Evolutionary conservation across 306 rosid species (phyloP), one percentile per base, ranked within the genome.

Genomic region (Dicorynia guianensis): DNA sequence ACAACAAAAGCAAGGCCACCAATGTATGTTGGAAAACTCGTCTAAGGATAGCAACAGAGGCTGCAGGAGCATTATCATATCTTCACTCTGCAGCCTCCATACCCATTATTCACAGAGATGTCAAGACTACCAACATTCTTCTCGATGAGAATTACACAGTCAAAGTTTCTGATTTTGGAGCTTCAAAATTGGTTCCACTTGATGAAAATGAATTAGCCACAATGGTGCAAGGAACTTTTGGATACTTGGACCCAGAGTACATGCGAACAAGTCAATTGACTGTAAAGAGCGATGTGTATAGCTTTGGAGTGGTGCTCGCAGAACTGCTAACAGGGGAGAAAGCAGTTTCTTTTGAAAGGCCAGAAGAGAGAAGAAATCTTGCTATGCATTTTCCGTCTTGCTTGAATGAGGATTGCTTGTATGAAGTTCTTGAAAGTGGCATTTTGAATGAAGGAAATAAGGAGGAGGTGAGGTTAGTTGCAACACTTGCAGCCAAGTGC

Each of bases 261-360:
- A 10, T 82, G 54, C 75, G 46, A 0, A 74, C 82, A 36, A 62
- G 75, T 18, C 79, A 82, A n/a, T 10, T 87, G 6, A 85, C 80
- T 0, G 84, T 80, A 11, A 85, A 85, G 11, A 87, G 89, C 15
- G 89, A 85, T 47, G 91, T 87, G 0, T 87, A 87, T 14, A 87
- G 87, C 36, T 87, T 87, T n/a, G 85, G 89, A 0, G 77, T 87
- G 5, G 89, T 87, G 3, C 73, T 87, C 1, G 71, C 63, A 0
- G 89, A 85, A 71, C 39, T 87, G 1, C 39, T 85, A 0, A 82
- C 87, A 0, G 81, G 86, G 42, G 52, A 75, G 50, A 79, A 80
- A 61, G 82, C 80, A 0, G 7, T 74, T 40, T 35, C 65, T 4
- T 85, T 75, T 6, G 74, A 57, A 3, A 62, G 17, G 53, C 56